Base-by-base conservation (phyloP, 768 basidiomycete genomes). In the Fistulinella prunicolor region DNA sequence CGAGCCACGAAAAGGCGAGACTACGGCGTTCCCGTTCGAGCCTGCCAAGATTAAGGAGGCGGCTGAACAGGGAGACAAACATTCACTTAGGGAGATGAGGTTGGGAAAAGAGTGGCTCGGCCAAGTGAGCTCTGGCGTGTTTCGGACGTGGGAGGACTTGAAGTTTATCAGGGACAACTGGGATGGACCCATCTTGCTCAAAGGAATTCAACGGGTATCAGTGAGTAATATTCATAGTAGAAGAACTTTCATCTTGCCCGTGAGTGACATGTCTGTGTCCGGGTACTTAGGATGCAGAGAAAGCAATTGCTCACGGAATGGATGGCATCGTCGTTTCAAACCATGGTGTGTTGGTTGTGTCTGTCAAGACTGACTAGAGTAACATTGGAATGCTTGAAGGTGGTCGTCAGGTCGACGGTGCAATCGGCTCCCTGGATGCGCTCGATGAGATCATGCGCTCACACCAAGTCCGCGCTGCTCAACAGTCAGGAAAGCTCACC, bases 381-480 rank as follows among this genome's bases (percentile, higher is more conserved):
- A 29, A 55, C 4, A 13, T 9, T 24, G 24, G 8, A 32, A 19
- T 6, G 4, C 23, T 17, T 40, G 1, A 41, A 87, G 86, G 86
- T 40, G 87, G 85, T 5, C 77, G 88, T n/a, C 86, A 89, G 62
- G 70, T 88, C 2, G 93, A 94, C 60, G 89, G 90, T 3, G 86
- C 83, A 3, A 80, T 92, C 17, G 81, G 84, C 2, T 83, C 90
- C 0, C 68, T 93, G n/a, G 81, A 80, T 51, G 85, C 87, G 7
- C 78, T 93, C 4, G 82, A 83, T 51, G 70, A 65, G 36, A 86
- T 93, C 60, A 82, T 80, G 70, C 70, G 76, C 46, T 90, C 87
- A 1, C 65, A 68, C 20, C 77, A 74, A 49, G 70, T 89, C 51
- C 71, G 69, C 38, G 72, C 65, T 0, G 85, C 86, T 0, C 86